Evolutionary conservation across 1,139 yeast genomes (phyloP), one percentile per base, ranked within the genome.

Genomic region (Candida sp.): DNA sequence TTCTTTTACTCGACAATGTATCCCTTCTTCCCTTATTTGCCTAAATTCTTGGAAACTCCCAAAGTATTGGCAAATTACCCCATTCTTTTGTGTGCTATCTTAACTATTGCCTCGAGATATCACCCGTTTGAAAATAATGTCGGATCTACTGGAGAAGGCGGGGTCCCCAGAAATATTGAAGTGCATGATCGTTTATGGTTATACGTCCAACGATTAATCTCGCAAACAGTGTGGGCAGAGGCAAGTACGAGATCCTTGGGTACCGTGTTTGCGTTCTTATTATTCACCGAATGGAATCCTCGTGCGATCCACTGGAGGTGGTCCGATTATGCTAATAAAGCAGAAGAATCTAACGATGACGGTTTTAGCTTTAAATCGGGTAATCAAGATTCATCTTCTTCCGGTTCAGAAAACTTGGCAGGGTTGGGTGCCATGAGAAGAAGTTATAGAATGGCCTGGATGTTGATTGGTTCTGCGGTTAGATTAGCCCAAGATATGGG

Each of bases 231-330:
- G 4, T 90, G 97, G 97, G 96, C 96, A 0, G 97, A 88, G 59
- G 95, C 96, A 0, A 82, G 90, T 47, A 86, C 96, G 4, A 69
- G 97, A 49, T 84, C 95, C 0, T 79, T 89, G 5, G 97, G 96
- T 1, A 89, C 97, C 0, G 84, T 89, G 5, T 76, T 86, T 53
- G 91, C 97, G 1, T 88, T 90, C 57, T 66, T 90, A 39, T 66
- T 91, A 11, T 84, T 90, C 53, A 87, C 96, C 0, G 97, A 90
- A 60, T 90, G 97, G 97, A 89, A 89, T 55, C 97, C 97, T 1
- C 70, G 97, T 43, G 96, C 97, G 4, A 89, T 90, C 48, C 97
- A 90, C 61, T 86, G 90, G 83, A 68, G 90, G 49, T 84, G 91
- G 86, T 72, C 82, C 0, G 97, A 90, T 62, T 89, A 88, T 64